Percentiles rank a stretch among this genome's conserved stretches.
phyloP scores from a whole-genome alignment of 352 stramenopile genomes.

The Peronospora belbahrii region DNA sequence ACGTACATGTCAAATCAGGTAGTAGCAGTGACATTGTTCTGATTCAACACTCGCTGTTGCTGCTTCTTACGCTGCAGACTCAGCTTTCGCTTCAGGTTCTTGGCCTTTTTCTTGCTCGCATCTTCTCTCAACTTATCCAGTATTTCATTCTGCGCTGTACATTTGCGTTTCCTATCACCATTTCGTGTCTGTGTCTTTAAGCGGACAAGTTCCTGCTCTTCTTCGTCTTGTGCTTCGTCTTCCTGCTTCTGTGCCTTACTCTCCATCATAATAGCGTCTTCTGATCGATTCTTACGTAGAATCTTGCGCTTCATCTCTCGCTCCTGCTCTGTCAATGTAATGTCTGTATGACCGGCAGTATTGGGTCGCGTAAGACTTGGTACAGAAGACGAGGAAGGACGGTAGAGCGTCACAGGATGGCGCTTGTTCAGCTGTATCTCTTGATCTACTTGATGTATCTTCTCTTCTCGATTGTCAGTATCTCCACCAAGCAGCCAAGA shows the following conservation, averaged over 20 bases:
- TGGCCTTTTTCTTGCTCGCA: slow-evolving; percentile 52
- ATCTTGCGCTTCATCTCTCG: slow-evolving; percentile 69
- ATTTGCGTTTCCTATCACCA: slow-evolving; percentile 50
- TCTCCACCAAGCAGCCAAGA: slow-evolving; percentile 49
- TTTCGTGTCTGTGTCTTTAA: slow-evolving; percentile 21
- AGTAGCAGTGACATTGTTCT: slow-evolving; percentile 7
- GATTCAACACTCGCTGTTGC: slow-evolving; percentile 21
- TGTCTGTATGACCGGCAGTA: slow-evolving; percentile 2
- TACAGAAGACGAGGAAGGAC: slow-evolving; percentile 25
- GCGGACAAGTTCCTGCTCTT: slow-evolving; percentile 54
- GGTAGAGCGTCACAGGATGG: slow-evolving; percentile 46
- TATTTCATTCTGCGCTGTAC: slow-evolving; percentile 58
- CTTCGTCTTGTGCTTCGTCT: slow-evolving; percentile 38
- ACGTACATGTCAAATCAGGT: not conserved
- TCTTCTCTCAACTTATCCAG: slow-evolving; percentile 62
- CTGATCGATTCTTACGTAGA: slow-evolving; percentile 42
- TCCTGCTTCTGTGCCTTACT: slow-evolving; percentile 24
- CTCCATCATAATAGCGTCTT: slow-evolving; percentile 29
- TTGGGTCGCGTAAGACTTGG: slow-evolving; percentile 29
- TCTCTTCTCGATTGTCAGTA: slow-evolving; percentile 2
- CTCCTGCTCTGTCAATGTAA: slow-evolving; percentile 45
- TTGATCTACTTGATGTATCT: slow-evolving; percentile 1
- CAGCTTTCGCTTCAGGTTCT: slow-evolving; percentile 72
- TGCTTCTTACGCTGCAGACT: slow-evolving; percentile 74
- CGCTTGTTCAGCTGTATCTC: slow-evolving; percentile 6